These are phyloP conservation scores for Ophiostoma populinum DNA, from an alignment of 2,329 filamentous ascomycete species.

Conservation along the genomic window DNA sequence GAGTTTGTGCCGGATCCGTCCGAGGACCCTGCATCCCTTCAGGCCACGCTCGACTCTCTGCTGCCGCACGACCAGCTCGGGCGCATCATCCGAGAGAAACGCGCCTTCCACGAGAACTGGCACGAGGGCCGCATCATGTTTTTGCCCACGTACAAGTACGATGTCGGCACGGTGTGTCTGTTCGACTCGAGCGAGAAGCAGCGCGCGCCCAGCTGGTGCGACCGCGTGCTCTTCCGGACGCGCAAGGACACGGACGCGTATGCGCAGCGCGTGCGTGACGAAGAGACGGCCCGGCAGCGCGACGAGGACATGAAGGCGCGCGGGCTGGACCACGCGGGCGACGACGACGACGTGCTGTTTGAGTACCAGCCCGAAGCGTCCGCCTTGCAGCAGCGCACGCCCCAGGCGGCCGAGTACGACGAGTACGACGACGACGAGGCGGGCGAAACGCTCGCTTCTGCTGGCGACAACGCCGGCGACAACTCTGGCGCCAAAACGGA, in stretches of 20 bases:
- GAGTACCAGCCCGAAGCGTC: slow-evolving; percentile 80
- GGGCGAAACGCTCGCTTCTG: slow-evolving; percentile 13
- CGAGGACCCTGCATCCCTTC: slow-evolving; percentile 69
- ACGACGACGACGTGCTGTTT: slow-evolving; percentile 73
- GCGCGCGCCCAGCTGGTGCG: slow-evolving; percentile 88
- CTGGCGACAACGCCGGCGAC: slow-evolving; percentile 13
- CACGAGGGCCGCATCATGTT: slow-evolving; percentile 76
- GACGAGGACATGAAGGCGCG: slow-evolving; percentile 75
- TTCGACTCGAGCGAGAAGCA: slow-evolving; percentile 95
- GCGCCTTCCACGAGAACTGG: slow-evolving; percentile 83
- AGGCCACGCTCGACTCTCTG: slow-evolving; percentile 74
- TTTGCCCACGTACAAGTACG: slow-evolving; percentile 93
- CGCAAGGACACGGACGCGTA: slow-evolving; percentile 50
- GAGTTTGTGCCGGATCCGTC: slow-evolving; percentile 50
- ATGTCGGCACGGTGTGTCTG: slow-evolving; percentile 76
- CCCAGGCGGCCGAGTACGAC: slow-evolving; percentile 47
- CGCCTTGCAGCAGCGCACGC: too few species aligned
- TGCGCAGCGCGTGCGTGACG: slow-evolving; percentile 44
- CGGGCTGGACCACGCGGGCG: slow-evolving; percentile 54
- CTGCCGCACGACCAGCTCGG: slow-evolving; percentile 78
- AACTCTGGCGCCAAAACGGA: too few species aligned
- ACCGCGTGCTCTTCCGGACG: slow-evolving; percentile 77
- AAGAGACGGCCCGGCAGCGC: slow-evolving; percentile 47
- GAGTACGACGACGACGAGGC: slow-evolving; percentile 40
- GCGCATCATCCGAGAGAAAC: slow-evolving; percentile 55